These are phyloP conservation scores for Erodium moschatum DNA, from an alignment of 441 rosid genomes.

Conservation along the genomic window DNA sequence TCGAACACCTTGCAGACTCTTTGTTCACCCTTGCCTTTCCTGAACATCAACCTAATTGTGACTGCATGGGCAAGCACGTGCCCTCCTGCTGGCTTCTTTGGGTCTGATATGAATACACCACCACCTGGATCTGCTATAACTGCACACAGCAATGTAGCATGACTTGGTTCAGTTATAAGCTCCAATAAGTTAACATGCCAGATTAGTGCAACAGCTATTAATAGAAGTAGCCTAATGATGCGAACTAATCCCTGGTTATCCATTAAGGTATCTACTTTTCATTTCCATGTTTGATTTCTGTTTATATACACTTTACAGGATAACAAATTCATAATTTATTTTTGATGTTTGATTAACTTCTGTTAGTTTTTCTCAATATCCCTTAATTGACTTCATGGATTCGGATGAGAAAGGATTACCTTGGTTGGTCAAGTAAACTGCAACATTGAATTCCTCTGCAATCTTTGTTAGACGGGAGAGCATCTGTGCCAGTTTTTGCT, in stretches of 20 bases:
- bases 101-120: conserved; percentile 85
- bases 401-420: conserved; percentile 29
- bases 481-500: conserved; percentile 97
- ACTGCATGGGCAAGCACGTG: conserved; percentile 93
- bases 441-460: conserved; percentile 86
- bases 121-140: conserved; percentile 90
- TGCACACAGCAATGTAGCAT: conserved; percentile 29
- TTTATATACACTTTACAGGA: neutral
- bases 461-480: conserved; percentile 75
- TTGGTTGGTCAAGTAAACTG: conserved; percentile 88
- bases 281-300: neutral
- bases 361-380: too few relatives aligned
- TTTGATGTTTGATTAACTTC: neutral
- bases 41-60: conserved; percentile 75
- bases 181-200: neutral
- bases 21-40: conserved; percentile 92
- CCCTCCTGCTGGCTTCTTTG: conserved; percentile 91
- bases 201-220: neutral
- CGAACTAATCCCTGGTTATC: neutral
- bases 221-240: neutral
- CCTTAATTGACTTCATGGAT: neutral
- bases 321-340: neutral
- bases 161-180: conserved; percentile 5
- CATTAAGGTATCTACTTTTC: neutral
- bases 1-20: conserved; percentile 86